Evolutionary conservation across 345 rosid genomes (phyloP).

Genomic region (Microcos paniculata): DNA sequence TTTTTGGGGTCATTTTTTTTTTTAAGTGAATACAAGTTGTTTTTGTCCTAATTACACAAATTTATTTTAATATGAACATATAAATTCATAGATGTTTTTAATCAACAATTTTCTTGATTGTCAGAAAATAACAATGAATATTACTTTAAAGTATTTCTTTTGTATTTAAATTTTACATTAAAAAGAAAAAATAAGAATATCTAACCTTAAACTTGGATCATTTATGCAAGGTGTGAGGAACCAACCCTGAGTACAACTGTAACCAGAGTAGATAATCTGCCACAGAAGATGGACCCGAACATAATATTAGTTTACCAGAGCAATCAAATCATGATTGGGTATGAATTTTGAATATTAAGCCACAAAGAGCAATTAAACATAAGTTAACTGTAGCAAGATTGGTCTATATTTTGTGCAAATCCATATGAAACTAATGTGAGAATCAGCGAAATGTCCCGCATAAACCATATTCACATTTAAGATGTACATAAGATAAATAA

Average conservation of each 20-base stretch:
- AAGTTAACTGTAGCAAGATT: not conserved
- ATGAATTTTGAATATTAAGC: not conserved
- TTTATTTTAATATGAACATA: too few species aligned
- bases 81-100: too few species aligned
- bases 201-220: constrained; percentile 87
- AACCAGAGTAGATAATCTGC: constrained; percentile 90
- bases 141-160: too few species aligned
- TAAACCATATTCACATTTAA: not conserved
- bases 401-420: not conserved
- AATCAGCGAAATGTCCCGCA: not conserved
- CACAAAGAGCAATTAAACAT: not conserved
- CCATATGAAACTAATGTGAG: not conserved
- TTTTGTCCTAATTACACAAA: too few species aligned
- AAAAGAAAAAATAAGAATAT: not conserved
- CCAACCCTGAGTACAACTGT: constrained; percentile 97
- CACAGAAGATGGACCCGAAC: constrained; percentile 22
- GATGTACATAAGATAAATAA: not conserved
- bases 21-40: too few species aligned
- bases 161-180: too few species aligned
- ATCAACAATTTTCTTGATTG: too few species aligned
- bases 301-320: constrained; percentile 1
- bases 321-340: not conserved
- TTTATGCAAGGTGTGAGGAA: constrained; percentile 88
- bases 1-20: too few species aligned
- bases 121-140: too few species aligned